A percentile compares a stretch with the other conserved stretches of the same genome.
phyloP scores from a whole-genome alignment of 768 basidiomycete genomes.

The Lactifluus volemus region DNA sequence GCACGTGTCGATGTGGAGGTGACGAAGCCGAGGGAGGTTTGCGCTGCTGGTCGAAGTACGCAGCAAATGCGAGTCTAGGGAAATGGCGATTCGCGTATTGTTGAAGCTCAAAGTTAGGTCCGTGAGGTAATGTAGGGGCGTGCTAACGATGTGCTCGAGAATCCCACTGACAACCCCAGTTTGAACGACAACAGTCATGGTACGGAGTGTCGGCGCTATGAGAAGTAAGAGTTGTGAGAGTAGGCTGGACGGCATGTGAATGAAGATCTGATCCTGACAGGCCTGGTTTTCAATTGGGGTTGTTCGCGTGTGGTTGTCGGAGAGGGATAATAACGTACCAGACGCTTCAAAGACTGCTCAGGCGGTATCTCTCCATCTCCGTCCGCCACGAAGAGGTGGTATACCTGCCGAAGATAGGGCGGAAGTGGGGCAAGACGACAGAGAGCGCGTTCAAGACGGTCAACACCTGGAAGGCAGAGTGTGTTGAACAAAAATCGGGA shows the following conservation, averaged over 20 bases:
- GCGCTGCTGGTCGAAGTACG: not conserved
- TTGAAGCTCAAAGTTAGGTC: conserved; percentile 8
- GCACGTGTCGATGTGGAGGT: conserved; percentile 5
- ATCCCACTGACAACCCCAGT: not conserved
- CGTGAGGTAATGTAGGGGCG: conserved; percentile 1
- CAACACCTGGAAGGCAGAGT: not conserved
- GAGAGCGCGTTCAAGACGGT: not conserved
- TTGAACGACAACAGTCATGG: conserved; percentile 4
- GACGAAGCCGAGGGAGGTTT: conserved; percentile 5
- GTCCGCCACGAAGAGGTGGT: conserved; percentile 13
- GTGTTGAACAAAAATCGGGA: conserved; percentile 13
- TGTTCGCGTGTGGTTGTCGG: not conserved
- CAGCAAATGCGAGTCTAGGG: not conserved
- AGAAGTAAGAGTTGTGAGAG: conserved; percentile 4
- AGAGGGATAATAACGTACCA: not conserved
- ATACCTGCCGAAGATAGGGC: not conserved
- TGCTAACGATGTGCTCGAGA: not conserved
- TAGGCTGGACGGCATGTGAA: not conserved
- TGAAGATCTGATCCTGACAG: not conserved
- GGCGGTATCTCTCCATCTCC: not conserved
- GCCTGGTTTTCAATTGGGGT: not conserved
- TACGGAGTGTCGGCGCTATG: conserved; percentile 9
- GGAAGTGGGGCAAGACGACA: conserved; percentile 5
- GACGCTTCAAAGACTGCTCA: not conserved
- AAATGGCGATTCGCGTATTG: not conserved